Evolutionary conservation across 768 basidiomycete species (phyloP).

Genomic region (Mycena belliarum): DNA sequence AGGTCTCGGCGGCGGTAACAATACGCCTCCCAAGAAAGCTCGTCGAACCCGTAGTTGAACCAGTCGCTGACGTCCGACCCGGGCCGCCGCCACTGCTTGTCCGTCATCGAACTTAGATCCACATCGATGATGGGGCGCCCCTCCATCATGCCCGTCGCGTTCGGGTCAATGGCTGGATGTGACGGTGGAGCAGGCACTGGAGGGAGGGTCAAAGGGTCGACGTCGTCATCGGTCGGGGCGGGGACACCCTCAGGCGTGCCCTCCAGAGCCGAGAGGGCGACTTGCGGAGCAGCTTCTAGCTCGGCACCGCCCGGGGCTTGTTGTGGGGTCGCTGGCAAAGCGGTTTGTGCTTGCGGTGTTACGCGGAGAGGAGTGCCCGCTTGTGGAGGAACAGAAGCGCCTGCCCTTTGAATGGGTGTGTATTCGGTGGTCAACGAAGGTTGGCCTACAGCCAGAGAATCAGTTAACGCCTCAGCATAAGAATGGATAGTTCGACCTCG

Average conservation of each 20-base stretch:
- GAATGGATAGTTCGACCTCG: conserved; percentile 27
- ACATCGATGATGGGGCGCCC: conserved; percentile 84
- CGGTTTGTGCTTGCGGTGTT: conserved; percentile 15
- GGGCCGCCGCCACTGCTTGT: conserved; percentile 90
- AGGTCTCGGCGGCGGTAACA: conserved; percentile 81
- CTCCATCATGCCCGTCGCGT: conserved; percentile 63
- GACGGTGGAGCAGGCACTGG: conserved; percentile 72
- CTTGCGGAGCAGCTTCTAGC: conserved; percentile 12
- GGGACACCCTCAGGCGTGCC: conserved; percentile 7
- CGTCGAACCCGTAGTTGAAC: conserved; percentile 99
- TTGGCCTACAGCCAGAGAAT: conserved; percentile 34
- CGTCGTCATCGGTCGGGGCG: conserved; percentile 44
- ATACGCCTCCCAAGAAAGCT: conserved; percentile 93
- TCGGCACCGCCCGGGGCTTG: conserved; percentile 1
- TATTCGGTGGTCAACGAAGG: conserved; percentile 81
- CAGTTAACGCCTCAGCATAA: background rate
- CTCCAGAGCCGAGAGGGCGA: conserved; percentile 11
- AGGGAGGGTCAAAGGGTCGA: conserved; percentile 67
- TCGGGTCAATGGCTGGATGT: conserved; percentile 76
- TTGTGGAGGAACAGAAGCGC: conserved; percentile 28
- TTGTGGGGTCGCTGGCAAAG: conserved; percentile 6
- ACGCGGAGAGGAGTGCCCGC: conserved; percentile 9
- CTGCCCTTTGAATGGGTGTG: conserved; percentile 68
- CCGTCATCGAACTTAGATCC: conserved; percentile 70
- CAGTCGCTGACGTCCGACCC: conserved; percentile 95